A percentile compares a stretch with the other conserved stretches of the same genome.
Conservation (phyloP, 495 filamentous ascomycete species). For the Corynascus novoguineensis region DNA sequence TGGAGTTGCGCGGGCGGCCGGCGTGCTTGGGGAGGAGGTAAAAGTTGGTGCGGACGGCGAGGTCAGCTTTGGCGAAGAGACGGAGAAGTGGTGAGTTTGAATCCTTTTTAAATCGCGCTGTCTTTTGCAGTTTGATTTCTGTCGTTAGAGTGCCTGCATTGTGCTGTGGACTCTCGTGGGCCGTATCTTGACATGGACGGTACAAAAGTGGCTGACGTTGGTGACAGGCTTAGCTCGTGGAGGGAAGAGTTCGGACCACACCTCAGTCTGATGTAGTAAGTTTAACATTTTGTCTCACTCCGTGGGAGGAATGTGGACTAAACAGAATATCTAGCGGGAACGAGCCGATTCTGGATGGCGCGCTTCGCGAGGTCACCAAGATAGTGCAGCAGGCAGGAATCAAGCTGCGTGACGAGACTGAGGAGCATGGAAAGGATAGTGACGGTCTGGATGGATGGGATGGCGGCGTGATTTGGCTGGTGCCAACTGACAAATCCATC, state of each 20-base stretch:
- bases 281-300: not conserved
- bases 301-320: not conserved
- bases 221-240: slow-evolving; percentile 21
- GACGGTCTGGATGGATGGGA: slow-evolving; percentile 22
- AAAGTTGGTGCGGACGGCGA: slow-evolving; percentile 11
- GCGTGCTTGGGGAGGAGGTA: slow-evolving; percentile 19
- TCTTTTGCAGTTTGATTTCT: no score
- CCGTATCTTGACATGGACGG: not conserved
- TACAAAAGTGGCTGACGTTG: not conserved
- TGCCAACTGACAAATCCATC: slow-evolving; percentile 27
- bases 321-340: slow-evolving; percentile 22
- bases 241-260: slow-evolving; percentile 25
- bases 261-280: slow-evolving; percentile 33
- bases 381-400: slow-evolving; percentile 24
- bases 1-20: slow-evolving; percentile 21
- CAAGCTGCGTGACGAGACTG: slow-evolving; percentile 5
- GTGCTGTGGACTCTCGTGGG: no score
- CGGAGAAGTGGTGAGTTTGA: slow-evolving; percentile 22
- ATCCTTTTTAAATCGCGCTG: not conserved
- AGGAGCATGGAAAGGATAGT: not conserved
- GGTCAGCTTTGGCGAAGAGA: slow-evolving; percentile 16
- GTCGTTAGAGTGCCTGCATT: no score
- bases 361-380: slow-evolving; percentile 15
- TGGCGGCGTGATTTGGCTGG: slow-evolving; percentile 31
- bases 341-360: slow-evolving; percentile 18